These are phyloP conservation scores for Lachnellula arida DNA, from an alignment of 2,329 filamentous ascomycete genomes.

Conservation along the genomic window DNA sequence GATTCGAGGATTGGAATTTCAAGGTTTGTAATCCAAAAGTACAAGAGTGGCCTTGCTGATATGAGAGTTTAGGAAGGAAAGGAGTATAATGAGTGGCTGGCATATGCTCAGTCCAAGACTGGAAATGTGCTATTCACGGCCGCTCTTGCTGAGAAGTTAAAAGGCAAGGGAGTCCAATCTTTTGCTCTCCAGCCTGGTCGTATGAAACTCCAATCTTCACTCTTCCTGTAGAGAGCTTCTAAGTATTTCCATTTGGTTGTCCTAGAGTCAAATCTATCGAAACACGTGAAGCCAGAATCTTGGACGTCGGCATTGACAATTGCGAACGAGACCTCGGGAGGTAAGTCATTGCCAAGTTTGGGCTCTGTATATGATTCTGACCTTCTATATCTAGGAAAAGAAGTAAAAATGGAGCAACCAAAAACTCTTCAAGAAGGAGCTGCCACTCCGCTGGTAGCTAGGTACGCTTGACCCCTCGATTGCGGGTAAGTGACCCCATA, in stretches of 20 bases:
- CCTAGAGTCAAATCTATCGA: background rate
- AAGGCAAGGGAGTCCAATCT: constrained; percentile 20
- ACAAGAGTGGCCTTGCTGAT: no score
- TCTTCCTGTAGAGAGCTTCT: no score
- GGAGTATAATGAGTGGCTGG: constrained; percentile 31
- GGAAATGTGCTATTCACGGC: constrained; percentile 33
- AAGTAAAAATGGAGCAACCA: background rate
- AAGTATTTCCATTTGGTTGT: no score
- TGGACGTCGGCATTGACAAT: no score
- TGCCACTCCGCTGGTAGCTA: constrained; percentile 34
- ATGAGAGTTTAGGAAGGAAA: constrained; percentile 14
- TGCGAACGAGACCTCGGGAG: no score
- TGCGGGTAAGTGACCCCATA: constrained; percentile 15
- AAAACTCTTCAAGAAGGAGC: constrained; percentile 10
- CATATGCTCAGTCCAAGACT: constrained; percentile 35
- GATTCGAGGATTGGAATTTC: constrained; percentile 37
- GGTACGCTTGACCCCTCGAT: constrained; percentile 35
- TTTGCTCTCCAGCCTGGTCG: constrained; percentile 31
- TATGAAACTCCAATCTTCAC: background rate
- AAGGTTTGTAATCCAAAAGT: constrained; percentile 22
- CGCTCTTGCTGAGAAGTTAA: constrained; percentile 13
- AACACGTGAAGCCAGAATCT: background rate
- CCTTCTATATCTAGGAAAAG: background rate
- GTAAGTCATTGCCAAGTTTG: no score
- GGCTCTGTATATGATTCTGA: background rate